phyloP scores from a whole-genome alignment of 208 protist species.

The Kentomonas sorsogonicus region DNA sequence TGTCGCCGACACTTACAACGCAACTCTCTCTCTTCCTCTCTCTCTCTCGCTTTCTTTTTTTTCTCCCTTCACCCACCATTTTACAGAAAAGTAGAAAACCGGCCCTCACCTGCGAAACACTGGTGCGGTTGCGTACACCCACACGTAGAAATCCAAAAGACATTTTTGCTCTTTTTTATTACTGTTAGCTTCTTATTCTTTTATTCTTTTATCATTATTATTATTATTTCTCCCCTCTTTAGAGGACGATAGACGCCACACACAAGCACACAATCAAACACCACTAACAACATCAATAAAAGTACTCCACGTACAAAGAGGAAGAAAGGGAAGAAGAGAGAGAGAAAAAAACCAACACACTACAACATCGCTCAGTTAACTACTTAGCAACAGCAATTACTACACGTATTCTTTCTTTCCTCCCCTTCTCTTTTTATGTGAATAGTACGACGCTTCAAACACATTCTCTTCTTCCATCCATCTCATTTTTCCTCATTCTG shows the following conservation, averaged over 20 bases:
- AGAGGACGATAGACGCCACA: background rate
- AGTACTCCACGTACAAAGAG: no score
- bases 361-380: background rate
- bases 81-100: no score
- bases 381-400: background rate
- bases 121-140: no score
- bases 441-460: no score
- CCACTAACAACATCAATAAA: background rate
- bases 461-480: no score
- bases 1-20: background rate
- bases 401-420: background rate
- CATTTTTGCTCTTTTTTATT: constrained; percentile 9
- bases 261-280: background rate
- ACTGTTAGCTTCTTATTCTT: background rate
- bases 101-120: no score
- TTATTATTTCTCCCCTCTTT: constrained; percentile 6
- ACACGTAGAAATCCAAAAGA: background rate
- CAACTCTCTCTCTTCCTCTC: constrained; percentile 8
- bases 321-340: background rate
- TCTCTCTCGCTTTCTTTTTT: constrained; percentile 2
- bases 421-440: no score
- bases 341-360: background rate
- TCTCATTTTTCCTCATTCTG: no score
- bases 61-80: background rate
- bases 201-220: constrained; percentile 11